Conservation (phyloP, 2,329 filamentous ascomycete genomes). For the Pseudogymnoascus destructans region DNA sequence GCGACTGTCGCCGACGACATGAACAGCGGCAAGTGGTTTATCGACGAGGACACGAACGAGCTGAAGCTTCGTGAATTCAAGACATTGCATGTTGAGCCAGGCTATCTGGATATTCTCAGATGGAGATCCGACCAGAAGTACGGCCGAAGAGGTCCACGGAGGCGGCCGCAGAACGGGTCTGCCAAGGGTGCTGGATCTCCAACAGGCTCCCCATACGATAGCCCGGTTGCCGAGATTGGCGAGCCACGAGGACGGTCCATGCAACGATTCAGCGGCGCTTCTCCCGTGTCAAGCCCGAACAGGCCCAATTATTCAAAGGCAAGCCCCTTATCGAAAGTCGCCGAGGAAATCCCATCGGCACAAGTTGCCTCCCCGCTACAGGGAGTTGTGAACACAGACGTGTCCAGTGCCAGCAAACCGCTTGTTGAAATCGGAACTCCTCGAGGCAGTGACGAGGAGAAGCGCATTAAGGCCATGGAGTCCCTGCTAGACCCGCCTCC, state of each 20-base stretch:
- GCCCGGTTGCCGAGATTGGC: constrained; percentile 45
- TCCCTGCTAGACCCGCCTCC: constrained; percentile 19
- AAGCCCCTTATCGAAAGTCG: constrained; percentile 60
- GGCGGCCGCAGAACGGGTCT: constrained; percentile 28
- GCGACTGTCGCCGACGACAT: constrained; percentile 83
- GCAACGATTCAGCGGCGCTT: constrained; percentile 53
- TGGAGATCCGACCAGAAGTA: constrained; percentile 96
- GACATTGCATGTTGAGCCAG: constrained; percentile 73
- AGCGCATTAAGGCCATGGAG: constrained; percentile 20
- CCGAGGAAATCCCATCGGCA: constrained; percentile 43
- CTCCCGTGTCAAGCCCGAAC: constrained; percentile 51
- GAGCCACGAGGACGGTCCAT: constrained; percentile 58
- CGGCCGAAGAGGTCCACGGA: constrained; percentile 44
- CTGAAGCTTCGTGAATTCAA: constrained; percentile 90
- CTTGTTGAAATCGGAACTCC: constrained; percentile 27
- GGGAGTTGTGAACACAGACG: constrained; percentile 17
- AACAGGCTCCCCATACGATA: constrained; percentile 51
- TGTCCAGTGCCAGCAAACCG: constrained; percentile 18
- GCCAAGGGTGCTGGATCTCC: constrained; percentile 30
- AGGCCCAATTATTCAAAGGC: constrained; percentile 52
- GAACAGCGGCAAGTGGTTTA: constrained; percentile 74
- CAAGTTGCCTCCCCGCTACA: constrained; percentile 15
- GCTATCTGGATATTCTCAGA: constrained; percentile 86
- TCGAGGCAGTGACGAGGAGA: constrained; percentile 21
- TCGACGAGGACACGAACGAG: constrained; percentile 85